These are phyloP conservation scores for Ceratocystis huliohia DNA, from an alignment of 2,329 filamentous ascomycete species.

Conservation along the genomic window DNA sequence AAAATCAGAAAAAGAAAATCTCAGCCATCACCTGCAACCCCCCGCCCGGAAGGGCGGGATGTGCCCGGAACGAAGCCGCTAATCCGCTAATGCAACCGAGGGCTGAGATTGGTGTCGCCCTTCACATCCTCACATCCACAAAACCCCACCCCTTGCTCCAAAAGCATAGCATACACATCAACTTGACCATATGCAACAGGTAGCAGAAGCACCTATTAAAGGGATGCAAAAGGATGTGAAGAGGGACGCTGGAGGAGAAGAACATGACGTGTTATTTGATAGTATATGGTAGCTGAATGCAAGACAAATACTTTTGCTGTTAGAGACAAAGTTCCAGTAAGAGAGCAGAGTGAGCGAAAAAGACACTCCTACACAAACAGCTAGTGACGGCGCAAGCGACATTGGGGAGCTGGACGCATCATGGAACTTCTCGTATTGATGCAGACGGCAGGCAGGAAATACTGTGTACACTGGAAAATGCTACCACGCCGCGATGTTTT, in stretches of 20 bases:
- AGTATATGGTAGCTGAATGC: not conserved
- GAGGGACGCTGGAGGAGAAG: not conserved
- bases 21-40: not conserved
- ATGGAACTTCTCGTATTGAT: not conserved
- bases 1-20: not conserved
- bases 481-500: not conserved
- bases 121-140: not conserved
- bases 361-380: not conserved
- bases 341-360: not conserved
- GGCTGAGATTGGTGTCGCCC: not conserved
- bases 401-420: not conserved
- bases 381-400: not conserved
- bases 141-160: not conserved
- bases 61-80: not conserved
- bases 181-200: not conserved
- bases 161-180: no score
- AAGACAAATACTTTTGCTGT: not conserved
- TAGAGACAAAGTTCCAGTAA: not conserved
- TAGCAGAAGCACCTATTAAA: not conserved
- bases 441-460: conserved; percentile 1
- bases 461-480: not conserved
- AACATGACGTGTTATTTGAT: conserved; percentile 4
- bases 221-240: not conserved
- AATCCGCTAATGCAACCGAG: not conserved
- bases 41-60: not conserved